Percentiles rank a stretch among this genome's conserved stretches.
These are phyloP conservation scores for Colletotrichum sp. DNA, from an alignment of 2,329 filamentous ascomycete genomes.

Conservation along the genomic window DNA sequence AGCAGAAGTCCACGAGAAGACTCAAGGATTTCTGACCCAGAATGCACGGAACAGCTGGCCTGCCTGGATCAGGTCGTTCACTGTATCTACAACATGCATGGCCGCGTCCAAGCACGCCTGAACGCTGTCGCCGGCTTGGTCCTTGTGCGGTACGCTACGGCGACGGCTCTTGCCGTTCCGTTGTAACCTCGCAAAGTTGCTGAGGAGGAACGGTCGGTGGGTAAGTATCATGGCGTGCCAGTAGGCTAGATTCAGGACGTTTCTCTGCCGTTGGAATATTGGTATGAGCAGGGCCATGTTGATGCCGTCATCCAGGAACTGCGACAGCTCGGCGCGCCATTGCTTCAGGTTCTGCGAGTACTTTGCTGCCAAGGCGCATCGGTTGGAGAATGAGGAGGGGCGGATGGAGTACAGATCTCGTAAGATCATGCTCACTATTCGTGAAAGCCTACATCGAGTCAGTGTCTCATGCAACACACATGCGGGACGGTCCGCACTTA, in stretches of 20 bases:
- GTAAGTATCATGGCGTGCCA: constrained; percentile 47
- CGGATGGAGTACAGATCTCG: constrained; percentile 39
- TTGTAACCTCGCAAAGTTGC: constrained; percentile 34
- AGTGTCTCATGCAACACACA: neutral
- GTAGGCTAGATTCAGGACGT: constrained; percentile 45
- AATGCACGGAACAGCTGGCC: constrained; percentile 43
- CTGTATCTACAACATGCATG: constrained; percentile 39
- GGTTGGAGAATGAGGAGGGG: constrained; percentile 31
- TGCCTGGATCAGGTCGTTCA: constrained; percentile 40
- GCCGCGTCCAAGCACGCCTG: constrained; percentile 41
- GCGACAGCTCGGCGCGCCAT: constrained; percentile 38
- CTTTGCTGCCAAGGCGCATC: constrained; percentile 29
- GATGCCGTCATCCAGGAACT: constrained; percentile 43
- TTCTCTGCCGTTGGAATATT: constrained; percentile 45
- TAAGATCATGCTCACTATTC: constrained; percentile 39
- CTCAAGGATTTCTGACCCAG: constrained; percentile 34
- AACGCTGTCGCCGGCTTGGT: constrained; percentile 24
- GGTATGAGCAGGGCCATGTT: constrained; percentile 37
- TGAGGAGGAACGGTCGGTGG: constrained; percentile 40
- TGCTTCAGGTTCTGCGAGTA: constrained; percentile 34
- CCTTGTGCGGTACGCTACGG: neutral
- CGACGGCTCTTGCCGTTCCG: constrained; percentile 17
- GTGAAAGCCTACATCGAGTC: constrained; percentile 29
- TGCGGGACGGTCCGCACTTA: constrained; percentile 16
- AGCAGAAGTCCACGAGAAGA: accelerated